Conservation (phyloP, 352 stramenopile species). For the Pythium monospermum region DNA sequence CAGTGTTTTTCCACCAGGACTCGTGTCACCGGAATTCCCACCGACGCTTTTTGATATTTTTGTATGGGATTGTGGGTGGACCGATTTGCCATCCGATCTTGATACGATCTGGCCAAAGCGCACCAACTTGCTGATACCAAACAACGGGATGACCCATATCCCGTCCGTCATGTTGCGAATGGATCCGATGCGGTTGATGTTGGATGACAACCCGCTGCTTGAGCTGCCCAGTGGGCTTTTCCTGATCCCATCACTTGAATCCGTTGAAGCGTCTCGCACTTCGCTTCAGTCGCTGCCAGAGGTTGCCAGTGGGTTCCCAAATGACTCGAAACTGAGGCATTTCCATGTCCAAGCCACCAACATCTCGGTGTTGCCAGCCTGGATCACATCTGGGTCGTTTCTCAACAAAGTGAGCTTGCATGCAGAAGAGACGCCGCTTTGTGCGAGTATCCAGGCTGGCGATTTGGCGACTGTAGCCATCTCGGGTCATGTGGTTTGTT, state of each 20-base stretch:
- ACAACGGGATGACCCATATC: slow-evolving; percentile 3
- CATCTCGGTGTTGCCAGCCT: slow-evolving; percentile 7
- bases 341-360: slow-evolving; percentile 11
- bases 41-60: slow-evolving; percentile 10
- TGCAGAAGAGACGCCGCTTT: slow-evolving; percentile 12
- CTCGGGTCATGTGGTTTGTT: neutral
- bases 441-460: neutral
- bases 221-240: slow-evolving; percentile 5
- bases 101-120: neutral
- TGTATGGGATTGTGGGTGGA: slow-evolving; percentile 5
- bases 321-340: neutral
- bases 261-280: slow-evolving; percentile 3
- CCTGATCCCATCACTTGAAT: slow-evolving; percentile 8
- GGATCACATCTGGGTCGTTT: slow-evolving; percentile 13
- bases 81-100: slow-evolving; percentile 3
- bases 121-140: slow-evolving; percentile 11
- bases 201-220: slow-evolving; percentile 9
- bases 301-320: neutral
- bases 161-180: slow-evolving; percentile 4
- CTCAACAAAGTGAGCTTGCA: slow-evolving; percentile 1
- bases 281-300: slow-evolving; percentile 6
- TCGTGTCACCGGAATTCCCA: slow-evolving; percentile 1
- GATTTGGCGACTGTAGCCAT: neutral
- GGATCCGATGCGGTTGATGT: slow-evolving; percentile 12
- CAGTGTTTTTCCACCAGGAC: slow-evolving; percentile 4